A percentile compares a stretch with the other conserved stretches of the same genome.
Evolutionary conservation across 2,329 filamentous ascomycete species (phyloP).

Genomic region (Hymenoscyphus infarciens): DNA sequence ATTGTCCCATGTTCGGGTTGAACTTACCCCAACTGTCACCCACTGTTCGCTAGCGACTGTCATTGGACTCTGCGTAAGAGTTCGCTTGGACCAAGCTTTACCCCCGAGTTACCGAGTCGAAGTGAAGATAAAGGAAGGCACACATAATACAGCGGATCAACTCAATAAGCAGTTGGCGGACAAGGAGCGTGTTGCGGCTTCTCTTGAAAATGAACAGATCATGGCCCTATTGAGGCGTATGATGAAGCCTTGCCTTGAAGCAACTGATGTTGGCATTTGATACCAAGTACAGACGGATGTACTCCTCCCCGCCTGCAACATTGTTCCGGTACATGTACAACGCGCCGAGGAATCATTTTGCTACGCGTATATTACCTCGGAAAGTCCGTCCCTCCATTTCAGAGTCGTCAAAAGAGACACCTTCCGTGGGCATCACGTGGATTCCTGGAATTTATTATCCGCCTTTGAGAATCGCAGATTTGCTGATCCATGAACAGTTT

Average conservation of each 20-base stretch:
- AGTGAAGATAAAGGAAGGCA: slow-evolving; percentile 90
- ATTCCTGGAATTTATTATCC: background rate
- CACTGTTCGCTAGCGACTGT: slow-evolving; percentile 96
- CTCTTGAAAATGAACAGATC: slow-evolving; percentile 87
- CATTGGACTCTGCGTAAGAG: slow-evolving; percentile 88
- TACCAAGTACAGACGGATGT: background rate
- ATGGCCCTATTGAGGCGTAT: slow-evolving; percentile 89
- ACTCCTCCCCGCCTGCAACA: background rate
- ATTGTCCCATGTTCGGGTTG: slow-evolving; percentile 72
- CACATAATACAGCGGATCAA: slow-evolving; percentile 91
- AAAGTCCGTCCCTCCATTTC: background rate
- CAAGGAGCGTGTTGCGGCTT: slow-evolving; percentile 93
- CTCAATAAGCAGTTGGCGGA: slow-evolving; percentile 96
- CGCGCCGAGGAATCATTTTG: no score
- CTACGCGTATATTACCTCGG: background rate
- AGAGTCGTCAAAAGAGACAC: background rate
- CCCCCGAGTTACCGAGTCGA: slow-evolving; percentile 90
- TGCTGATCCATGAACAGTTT: no score
- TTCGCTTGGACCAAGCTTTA: slow-evolving; percentile 84
- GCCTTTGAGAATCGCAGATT: no score
- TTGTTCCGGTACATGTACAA: background rate
- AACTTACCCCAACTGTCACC: slow-evolving; percentile 93
- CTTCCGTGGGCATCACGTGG: slow-evolving; percentile 3
- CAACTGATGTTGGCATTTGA: background rate
- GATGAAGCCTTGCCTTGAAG: slow-evolving; percentile 68